phyloP scores from a whole-genome alignment of 768 basidiomycete species.

The Suillus cothurnatus region DNA sequence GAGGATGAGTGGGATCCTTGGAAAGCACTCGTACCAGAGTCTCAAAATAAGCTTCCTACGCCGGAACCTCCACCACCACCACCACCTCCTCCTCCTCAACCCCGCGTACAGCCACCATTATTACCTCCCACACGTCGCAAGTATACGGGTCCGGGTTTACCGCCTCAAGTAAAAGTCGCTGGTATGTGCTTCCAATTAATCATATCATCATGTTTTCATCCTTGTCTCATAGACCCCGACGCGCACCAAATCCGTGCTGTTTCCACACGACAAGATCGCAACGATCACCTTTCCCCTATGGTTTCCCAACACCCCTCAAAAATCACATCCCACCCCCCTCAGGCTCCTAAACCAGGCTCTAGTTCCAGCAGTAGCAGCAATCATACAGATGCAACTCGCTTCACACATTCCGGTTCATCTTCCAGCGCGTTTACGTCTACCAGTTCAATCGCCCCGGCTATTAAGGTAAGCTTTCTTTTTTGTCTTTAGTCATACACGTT shows the following conservation, averaged over 20 bases:
- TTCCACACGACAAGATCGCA: conserved; percentile 12
- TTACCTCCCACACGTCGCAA: background rate
- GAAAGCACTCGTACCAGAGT: conserved; percentile 13
- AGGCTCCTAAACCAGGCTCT: conserved; percentile 23
- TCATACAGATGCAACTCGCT: conserved; percentile 30
- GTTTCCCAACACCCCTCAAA: conserved; percentile 19
- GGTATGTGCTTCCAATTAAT: conserved; percentile 23
- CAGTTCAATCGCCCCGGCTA: conserved; percentile 22
- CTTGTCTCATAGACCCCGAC: conserved; percentile 12
- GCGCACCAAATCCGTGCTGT: conserved; percentile 19
- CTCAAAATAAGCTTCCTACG: too few relatives aligned
- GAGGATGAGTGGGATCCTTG: conserved; percentile 30
- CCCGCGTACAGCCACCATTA: background rate
- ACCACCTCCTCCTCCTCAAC: background rate
- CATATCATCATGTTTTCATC: background rate
- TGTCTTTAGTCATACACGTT: conserved; percentile 13
- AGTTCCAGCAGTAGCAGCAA: conserved; percentile 24
- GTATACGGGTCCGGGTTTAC: background rate
- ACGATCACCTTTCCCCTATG: background rate
- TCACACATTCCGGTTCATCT: conserved; percentile 22
- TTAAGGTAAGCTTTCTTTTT: conserved; percentile 24
- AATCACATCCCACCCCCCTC: conserved; percentile 13
- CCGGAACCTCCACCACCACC: background rate
- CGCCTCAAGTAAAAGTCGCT: background rate
- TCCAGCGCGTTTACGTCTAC: conserved; percentile 24